A percentile compares a stretch with the other conserved stretches of the same genome.
Conservation (phyloP, 495 filamentous ascomycete genomes). For the Schizothecium vesticola region DNA sequence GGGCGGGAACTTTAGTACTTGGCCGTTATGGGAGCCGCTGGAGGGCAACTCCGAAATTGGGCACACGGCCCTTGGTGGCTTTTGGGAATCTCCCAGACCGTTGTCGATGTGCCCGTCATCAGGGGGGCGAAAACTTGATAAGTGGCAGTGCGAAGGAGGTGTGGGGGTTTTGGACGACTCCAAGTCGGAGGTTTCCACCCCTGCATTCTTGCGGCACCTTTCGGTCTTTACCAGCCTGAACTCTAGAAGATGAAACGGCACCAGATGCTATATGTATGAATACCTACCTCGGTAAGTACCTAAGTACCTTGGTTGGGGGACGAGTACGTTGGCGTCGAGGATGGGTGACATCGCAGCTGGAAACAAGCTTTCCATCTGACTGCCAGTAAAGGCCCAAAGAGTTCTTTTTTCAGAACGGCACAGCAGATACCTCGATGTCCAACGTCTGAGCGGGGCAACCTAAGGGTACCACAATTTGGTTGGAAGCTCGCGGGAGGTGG, state of each 20-base stretch:
- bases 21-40: background rate
- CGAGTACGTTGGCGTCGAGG: background rate
- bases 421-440: background rate
- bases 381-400: background rate
- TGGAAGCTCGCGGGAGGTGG: background rate
- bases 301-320: no score
- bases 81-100: background rate
- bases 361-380: background rate
- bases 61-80: background rate
- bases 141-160: background rate
- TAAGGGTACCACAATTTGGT: background rate
- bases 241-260: background rate
- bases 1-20: background rate
- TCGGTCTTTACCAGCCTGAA: background rate
- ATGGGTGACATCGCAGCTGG: background rate
- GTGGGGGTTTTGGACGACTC: background rate
- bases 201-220: background rate
- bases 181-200: background rate
- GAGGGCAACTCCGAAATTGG: background rate
- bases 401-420: background rate
- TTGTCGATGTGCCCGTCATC: background rate
- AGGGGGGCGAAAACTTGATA: background rate
- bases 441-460: background rate
- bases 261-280: no score
- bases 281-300: no score